phyloP scores from a whole-genome alignment of 257 asterid genomes.

The Paraleonurus japonicus region DNA sequence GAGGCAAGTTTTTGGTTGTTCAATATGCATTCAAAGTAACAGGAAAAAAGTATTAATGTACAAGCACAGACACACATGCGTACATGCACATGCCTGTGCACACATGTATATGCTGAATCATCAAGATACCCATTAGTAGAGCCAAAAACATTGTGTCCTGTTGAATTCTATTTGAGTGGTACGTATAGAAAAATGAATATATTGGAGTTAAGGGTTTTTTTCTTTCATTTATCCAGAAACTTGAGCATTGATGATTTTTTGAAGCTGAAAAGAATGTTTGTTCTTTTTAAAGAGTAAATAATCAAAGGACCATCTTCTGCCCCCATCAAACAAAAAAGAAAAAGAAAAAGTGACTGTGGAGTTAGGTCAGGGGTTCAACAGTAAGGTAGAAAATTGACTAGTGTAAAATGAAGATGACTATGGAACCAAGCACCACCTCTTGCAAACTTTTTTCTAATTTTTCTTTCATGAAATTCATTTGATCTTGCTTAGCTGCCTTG shows the following conservation, averaged over 20 bases:
- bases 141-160: background rate
- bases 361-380: constrained; percentile 19
- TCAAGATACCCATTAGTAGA: constrained; percentile 1
- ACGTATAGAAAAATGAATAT: background rate
- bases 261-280: background rate
- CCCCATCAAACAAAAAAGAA: background rate
- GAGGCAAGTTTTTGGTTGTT: constrained; percentile 2
- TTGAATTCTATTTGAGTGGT: constrained; percentile 9
- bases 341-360: background rate
- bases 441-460: constrained; percentile 3
- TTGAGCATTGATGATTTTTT: constrained; percentile 1
- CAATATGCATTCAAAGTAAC: background rate
- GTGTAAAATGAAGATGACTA: constrained; percentile 17
- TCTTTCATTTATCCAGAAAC: background rate
- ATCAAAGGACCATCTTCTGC: background rate
- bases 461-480: constrained; percentile 14
- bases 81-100: background rate
- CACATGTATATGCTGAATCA: background rate
- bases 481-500: constrained; percentile 3
- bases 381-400: constrained; percentile 2
- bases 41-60: background rate
- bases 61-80: background rate
- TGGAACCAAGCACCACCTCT: constrained; percentile 23
- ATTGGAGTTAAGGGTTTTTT: background rate
- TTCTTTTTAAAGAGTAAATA: background rate